phyloP scores from a whole-genome alignment of 108 stramenopile genomes.

The Fistulifera pelliculosa region DNA sequence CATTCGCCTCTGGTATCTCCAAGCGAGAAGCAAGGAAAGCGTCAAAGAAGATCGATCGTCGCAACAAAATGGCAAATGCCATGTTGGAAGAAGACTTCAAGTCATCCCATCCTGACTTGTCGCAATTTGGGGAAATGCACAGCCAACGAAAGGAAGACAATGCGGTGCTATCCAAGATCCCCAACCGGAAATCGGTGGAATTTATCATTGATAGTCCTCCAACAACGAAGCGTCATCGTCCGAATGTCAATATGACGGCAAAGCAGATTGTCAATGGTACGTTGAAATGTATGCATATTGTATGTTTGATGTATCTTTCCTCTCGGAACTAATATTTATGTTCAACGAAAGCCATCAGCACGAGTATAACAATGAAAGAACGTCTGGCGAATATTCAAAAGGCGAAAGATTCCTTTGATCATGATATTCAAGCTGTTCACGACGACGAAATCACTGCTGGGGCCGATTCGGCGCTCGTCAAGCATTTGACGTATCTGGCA shows the following conservation, averaged over 20 bases:
- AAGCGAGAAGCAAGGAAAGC: no score
- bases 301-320: not conserved
- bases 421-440: slow-evolving; percentile 31
- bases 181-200: slow-evolving; percentile 1
- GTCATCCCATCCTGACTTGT: slow-evolving; percentile 14
- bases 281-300: not conserved
- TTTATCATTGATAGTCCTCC: not conserved
- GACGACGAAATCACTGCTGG: slow-evolving; percentile 37
- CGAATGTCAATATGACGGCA: slow-evolving; percentile 6
- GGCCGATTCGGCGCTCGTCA: slow-evolving; percentile 37
- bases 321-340: not conserved
- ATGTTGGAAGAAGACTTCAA: slow-evolving; percentile 30
- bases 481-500: slow-evolving; percentile 38
- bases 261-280: slow-evolving; percentile 13
- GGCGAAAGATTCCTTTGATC: slow-evolving; percentile 31
- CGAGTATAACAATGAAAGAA: slow-evolving; percentile 19
- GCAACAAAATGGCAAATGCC: slow-evolving; percentile 24
- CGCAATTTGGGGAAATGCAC: slow-evolving; percentile 2
- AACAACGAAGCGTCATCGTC: not conserved
- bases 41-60: no score
- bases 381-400: slow-evolving; percentile 26
- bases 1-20: no score
- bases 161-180: not conserved
- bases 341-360: slow-evolving; percentile 12
- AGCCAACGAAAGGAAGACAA: slow-evolving; percentile 3